phyloP scores from a whole-genome alignment of 2,329 filamentous ascomycete species.

The Geosmithia morbida region DNA sequence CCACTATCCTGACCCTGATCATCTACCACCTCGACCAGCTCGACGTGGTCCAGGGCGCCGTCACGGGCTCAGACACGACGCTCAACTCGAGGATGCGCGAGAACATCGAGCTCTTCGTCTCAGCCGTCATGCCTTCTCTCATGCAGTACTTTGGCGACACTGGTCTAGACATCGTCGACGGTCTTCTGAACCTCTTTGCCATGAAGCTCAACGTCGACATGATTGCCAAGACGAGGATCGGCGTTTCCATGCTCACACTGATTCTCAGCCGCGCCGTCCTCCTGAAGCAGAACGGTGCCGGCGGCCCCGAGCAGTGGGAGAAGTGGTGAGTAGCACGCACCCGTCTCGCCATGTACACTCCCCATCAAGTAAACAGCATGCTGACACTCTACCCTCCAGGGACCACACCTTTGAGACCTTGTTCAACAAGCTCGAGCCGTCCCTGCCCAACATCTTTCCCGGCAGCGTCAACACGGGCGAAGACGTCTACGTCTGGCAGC shows the following conservation, averaged over 20 bases:
- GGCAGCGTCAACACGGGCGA: constrained; percentile 80
- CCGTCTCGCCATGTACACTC: not conserved
- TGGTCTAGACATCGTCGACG: constrained; percentile 79
- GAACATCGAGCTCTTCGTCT: constrained; percentile 81
- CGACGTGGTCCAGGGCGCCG: constrained; percentile 72
- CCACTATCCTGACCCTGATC: constrained; percentile 92
- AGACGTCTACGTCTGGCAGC: constrained; percentile 96
- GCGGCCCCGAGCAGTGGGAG: constrained; percentile 59
- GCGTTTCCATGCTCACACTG: constrained; percentile 82
- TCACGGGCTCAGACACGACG: constrained; percentile 54
- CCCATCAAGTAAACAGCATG: not conserved
- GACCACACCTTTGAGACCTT: constrained; percentile 69
- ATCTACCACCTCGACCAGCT: constrained; percentile 84
- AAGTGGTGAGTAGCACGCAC: constrained; percentile 52
- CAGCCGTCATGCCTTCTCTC: constrained; percentile 77
- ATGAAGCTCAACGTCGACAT: constrained; percentile 70
- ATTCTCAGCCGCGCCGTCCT: constrained; percentile 89
- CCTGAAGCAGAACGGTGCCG: constrained; percentile 65
- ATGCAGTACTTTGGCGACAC: constrained; percentile 87
- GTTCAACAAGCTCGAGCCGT: constrained; percentile 77
- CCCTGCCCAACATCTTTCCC: constrained; percentile 76
- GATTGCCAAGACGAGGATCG: constrained; percentile 78
- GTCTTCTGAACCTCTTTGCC: constrained; percentile 72
- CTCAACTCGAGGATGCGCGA: constrained; percentile 70
- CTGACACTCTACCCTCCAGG: constrained; percentile 35